A percentile compares a stretch with the other conserved stretches of the same genome.
Evolutionary conservation across 805 yeast species (phyloP).

Genomic region (Yamadazyma philogaea): DNA sequence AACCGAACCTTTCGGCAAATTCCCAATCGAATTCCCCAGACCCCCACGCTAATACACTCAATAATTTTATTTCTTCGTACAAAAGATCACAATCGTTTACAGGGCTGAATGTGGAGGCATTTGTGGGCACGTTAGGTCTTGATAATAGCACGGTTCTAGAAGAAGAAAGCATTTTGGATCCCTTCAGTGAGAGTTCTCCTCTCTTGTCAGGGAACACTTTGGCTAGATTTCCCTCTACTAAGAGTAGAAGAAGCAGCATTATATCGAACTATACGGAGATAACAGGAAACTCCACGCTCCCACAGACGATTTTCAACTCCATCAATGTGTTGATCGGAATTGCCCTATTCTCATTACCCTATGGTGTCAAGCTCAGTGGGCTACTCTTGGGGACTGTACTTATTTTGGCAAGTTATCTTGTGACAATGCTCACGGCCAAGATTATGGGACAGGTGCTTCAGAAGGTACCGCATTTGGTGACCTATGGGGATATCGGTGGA

Average conservation of each 20-base stretch:
- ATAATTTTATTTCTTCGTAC: constrained; percentile 40
- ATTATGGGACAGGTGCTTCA: constrained; percentile 49
- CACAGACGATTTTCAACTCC: constrained; percentile 66
- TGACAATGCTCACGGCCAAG: constrained; percentile 53
- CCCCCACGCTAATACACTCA: constrained; percentile 27
- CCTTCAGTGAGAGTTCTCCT: constrained; percentile 17
- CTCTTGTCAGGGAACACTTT: constrained; percentile 2
- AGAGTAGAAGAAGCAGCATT: constrained; percentile 14
- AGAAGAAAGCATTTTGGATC: constrained; percentile 13
- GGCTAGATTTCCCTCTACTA: not conserved
- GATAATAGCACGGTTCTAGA: constrained; percentile 15
- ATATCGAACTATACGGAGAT: constrained; percentile 12
- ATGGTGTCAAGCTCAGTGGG: constrained; percentile 66
- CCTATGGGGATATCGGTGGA: constrained; percentile 61
- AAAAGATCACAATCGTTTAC: constrained; percentile 34
- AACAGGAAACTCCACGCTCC: constrained; percentile 50
- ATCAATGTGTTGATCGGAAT: constrained; percentile 74
- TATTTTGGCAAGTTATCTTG: constrained; percentile 43
- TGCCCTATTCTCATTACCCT: constrained; percentile 70
- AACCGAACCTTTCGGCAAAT: not conserved
- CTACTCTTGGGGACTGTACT: constrained; percentile 52
- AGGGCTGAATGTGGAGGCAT: constrained; percentile 9
- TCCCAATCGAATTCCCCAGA: constrained; percentile 2
- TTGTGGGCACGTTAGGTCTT: not conserved
- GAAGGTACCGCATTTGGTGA: constrained; percentile 36